phyloP scores from a whole-genome alignment of 352 stramenopile species.

The Globisporangium okanoganense region DNA sequence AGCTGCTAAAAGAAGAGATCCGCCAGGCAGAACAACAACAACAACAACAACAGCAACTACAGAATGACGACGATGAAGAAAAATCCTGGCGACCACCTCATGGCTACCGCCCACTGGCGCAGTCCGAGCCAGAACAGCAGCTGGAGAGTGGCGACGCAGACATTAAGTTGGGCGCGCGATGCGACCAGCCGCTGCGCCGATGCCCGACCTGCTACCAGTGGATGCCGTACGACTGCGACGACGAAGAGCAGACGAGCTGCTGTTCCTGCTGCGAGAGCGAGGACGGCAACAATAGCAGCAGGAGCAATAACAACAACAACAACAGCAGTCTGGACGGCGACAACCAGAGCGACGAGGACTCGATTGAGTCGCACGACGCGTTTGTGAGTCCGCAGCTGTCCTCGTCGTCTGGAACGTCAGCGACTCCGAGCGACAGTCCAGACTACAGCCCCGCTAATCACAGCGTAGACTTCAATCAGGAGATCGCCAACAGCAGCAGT shows the following conservation, averaged over 20 bases:
- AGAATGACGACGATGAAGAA: constrained; percentile 9
- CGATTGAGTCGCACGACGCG: not conserved
- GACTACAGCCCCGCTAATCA: not conserved
- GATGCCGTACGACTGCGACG: constrained; percentile 25
- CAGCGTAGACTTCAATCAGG: not conserved
- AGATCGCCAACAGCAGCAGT: constrained; percentile 1
- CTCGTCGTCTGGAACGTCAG: constrained; percentile 10
- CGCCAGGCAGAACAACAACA: constrained; percentile 12
- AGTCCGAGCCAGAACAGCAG: not conserved
- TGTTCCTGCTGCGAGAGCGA: constrained; percentile 14
- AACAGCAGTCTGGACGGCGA: constrained; percentile 28
- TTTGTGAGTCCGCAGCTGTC: constrained; percentile 7
- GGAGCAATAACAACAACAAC: constrained; percentile 24
- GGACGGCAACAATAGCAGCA: constrained; percentile 19
- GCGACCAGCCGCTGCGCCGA: not conserved
- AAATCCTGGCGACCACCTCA: not conserved
- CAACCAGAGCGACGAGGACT: constrained; percentile 19
- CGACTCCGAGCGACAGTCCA: constrained; percentile 11
- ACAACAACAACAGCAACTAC: not conserved
- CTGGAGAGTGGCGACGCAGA: not conserved
- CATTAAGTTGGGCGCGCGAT: not conserved
- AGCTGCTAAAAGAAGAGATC: constrained; percentile 16
- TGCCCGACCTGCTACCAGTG: constrained; percentile 12
- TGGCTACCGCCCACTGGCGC: not conserved
- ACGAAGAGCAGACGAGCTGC: constrained; percentile 23